A percentile compares a stretch with the other conserved stretches of the same genome.
Evolutionary conservation across 192 early-diverging fungal species (phyloP).

Genomic region (Phycomyces blakesleeanus): DNA sequence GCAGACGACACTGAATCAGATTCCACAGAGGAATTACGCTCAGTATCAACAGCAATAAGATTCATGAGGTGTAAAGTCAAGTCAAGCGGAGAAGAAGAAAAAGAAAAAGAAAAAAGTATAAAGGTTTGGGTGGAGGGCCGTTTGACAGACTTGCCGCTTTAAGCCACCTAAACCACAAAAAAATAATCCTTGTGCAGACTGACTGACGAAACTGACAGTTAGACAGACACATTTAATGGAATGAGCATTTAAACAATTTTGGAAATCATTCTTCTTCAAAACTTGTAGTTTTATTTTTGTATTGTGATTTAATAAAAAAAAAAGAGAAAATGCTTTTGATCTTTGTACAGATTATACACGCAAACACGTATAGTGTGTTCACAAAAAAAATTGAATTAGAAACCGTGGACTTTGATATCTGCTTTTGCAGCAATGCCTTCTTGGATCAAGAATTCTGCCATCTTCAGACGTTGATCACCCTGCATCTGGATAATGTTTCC

Average conservation of each 20-base stretch:
- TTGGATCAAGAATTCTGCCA: conserved; percentile 71
- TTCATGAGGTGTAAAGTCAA: neutral
- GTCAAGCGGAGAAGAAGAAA: neutral
- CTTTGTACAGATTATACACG: too few relatives aligned
- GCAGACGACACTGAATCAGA: neutral
- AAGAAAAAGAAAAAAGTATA: neutral
- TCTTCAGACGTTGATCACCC: conserved; percentile 90
- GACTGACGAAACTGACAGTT: too few relatives aligned
- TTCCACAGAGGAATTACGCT: neutral
- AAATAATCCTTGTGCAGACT: too few relatives aligned
- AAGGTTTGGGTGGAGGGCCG: neutral
- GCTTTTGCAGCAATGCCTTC: conserved; percentile 82
- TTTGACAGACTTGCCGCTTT: neutral
- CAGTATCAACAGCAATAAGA: too few relatives aligned
- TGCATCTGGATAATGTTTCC: conserved; percentile 92
- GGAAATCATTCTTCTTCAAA: too few relatives aligned
- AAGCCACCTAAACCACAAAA: neutral
- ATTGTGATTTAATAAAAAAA: too few relatives aligned
- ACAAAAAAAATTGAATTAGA: conserved; percentile 60
- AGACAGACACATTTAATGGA: too few relatives aligned
- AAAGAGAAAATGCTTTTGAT: too few relatives aligned
- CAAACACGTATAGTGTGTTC: too few relatives aligned
- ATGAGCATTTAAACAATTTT: too few relatives aligned
- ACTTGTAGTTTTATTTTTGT: too few relatives aligned
- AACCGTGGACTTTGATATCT: conserved; percentile 94